These are phyloP conservation scores for Abrus precatorius DNA, from an alignment of 306 rosid species.

Conservation along the genomic window DNA sequence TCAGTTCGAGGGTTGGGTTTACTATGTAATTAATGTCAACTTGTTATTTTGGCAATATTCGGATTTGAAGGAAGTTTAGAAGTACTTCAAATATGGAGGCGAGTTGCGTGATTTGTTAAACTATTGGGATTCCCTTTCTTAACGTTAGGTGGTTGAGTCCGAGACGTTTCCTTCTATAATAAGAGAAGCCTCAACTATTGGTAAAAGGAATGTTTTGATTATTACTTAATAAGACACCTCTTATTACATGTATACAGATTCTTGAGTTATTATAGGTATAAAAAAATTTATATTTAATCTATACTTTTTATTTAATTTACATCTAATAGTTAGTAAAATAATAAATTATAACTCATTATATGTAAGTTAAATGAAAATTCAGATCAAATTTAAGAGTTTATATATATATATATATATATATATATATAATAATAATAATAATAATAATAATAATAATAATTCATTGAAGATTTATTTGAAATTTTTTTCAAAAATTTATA, in stretches of 20 bases:
- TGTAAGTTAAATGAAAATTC: no score
- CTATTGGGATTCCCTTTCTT: background rate
- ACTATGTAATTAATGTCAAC: conserved; percentile 2
- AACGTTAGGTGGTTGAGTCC: conserved; percentile 24
- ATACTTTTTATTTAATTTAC: no score
- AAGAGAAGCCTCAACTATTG: conserved; percentile 19
- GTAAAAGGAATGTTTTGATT: background rate
- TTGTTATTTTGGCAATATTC: conserved; percentile 23
- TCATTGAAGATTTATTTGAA: no score
- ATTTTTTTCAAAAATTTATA: no score
- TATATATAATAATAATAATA: no score
- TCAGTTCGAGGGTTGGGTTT: background rate
- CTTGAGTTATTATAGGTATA: no score
- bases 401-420: no score
- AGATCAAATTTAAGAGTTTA: no score
- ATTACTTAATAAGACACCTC: background rate
- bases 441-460: no score
- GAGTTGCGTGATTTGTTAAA: conserved; percentile 32
- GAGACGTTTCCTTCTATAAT: conserved; percentile 38
- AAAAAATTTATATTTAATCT: no score
- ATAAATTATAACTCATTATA: no score
- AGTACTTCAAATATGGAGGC: background rate
- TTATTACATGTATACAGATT: background rate
- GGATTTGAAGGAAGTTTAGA: conserved; percentile 16
- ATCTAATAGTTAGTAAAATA: no score